A percentile compares a stretch with the other conserved stretches of the same genome.
phyloP scores from a whole-genome alignment of 305 asterid species.

The Salvia sclarea region DNA sequence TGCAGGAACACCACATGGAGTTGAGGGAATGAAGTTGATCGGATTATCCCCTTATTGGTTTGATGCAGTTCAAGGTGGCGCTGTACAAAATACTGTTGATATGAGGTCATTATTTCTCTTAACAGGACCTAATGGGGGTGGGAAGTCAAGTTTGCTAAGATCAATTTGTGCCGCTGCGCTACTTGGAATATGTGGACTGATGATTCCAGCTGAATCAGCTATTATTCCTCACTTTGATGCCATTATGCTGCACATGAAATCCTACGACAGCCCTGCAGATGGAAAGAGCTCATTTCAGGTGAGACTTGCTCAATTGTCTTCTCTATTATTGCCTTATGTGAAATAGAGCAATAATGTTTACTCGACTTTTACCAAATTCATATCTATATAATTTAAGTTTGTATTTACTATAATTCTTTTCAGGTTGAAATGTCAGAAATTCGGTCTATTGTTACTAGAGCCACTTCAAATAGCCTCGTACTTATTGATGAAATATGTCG shows the following conservation, averaged over 20 bases:
- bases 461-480: constrained; percentile 87
- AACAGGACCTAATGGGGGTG: constrained; percentile 99
- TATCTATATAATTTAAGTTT: neutral
- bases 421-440: constrained; percentile 99
- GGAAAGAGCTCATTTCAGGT: constrained; percentile 99
- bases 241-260: constrained; percentile 94
- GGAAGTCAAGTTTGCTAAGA: constrained; percentile 90
- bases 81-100: constrained; percentile 70
- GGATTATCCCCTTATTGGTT: constrained; percentile 96
- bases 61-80: constrained; percentile 82
- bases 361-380: neutral
- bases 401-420: constrained; percentile 11
- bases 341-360: neutral
- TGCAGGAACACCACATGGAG: constrained; percentile 29
- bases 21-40: constrained; percentile 63
- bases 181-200: constrained; percentile 87
- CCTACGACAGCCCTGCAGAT: constrained; percentile 96
- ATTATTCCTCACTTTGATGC: constrained; percentile 91
- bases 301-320: constrained; percentile 6
- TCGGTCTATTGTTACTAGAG: constrained; percentile 69
- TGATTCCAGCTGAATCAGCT: constrained; percentile 97
- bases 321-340: neutral
- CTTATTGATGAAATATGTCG: constrained; percentile 95
- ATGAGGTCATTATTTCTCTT: constrained; percentile 84
- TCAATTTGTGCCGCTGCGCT: constrained; percentile 94